Conservation (phyloP, 306 rosid genomes). For the Cucurbita moschata region DNA sequence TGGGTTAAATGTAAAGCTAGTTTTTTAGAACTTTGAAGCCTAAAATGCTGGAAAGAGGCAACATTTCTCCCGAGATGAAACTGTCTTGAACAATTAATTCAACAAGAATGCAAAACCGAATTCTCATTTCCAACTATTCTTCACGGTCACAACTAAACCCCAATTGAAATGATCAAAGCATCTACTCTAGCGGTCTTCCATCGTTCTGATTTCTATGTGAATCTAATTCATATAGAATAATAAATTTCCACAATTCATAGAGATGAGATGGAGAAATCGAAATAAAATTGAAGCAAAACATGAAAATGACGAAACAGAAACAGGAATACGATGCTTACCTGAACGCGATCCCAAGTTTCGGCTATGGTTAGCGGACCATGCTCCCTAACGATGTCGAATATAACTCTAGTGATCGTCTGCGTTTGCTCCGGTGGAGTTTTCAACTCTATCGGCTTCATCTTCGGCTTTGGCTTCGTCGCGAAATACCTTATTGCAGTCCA, state of each 20-base stretch:
- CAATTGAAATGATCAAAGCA: background rate
- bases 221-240: background rate
- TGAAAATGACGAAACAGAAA: background rate
- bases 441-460: conserved; percentile 44
- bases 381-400: conserved; percentile 66
- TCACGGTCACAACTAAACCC: background rate
- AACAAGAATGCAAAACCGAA: background rate
- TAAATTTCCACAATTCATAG: background rate
- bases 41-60: background rate
- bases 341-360: conserved; percentile 67
- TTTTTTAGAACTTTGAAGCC: background rate
- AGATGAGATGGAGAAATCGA: background rate
- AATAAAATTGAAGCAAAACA: background rate
- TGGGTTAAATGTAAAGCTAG: background rate
- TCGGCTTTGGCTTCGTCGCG: conserved; percentile 62
- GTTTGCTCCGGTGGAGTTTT: conserved; percentile 73
- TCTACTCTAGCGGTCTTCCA: background rate
- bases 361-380: conserved; percentile 79
- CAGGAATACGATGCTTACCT: conserved; percentile 21
- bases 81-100: no score
- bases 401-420: conserved; percentile 48
- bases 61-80: no score
- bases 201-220: background rate
- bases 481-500: conserved; percentile 41
- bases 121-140: background rate